Percentiles rank a stretch among this genome's conserved stretches.
These are phyloP conservation scores for Podospora fimiseda DNA, from an alignment of 495 filamentous ascomycete genomes.

Conservation along the genomic window DNA sequence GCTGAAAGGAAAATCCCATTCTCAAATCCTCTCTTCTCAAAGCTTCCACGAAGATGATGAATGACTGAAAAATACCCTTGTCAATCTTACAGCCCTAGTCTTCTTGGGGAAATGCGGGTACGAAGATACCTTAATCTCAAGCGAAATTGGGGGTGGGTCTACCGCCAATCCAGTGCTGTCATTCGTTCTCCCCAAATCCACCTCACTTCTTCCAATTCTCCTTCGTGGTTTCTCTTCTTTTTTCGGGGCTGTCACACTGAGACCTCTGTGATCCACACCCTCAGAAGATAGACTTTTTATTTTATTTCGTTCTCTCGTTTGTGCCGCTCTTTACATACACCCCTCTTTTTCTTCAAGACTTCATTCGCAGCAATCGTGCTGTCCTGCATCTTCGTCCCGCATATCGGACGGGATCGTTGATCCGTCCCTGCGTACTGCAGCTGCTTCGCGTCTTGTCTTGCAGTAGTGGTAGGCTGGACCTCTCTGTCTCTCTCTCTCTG, in stretches of 20 bases:
- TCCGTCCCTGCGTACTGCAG: conserved; percentile 13
- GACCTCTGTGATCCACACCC: conserved; percentile 1
- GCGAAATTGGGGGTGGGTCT: conserved; percentile 30
- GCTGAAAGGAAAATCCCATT: not conserved
- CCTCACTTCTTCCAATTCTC: conserved; percentile 11
- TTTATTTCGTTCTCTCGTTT: conserved; percentile 3
- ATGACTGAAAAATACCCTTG: conserved; percentile 15
- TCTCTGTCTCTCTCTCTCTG: no score
- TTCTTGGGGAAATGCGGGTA: conserved; percentile 18
- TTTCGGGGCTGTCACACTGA: not conserved
- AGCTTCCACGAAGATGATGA: no score
- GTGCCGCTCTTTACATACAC: not conserved
- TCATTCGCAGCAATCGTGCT: conserved; percentile 5
- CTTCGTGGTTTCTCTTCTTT: conserved; percentile 10
- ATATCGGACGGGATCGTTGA: conserved; percentile 2
- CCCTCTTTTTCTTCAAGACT: conserved; percentile 1
- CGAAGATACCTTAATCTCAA: conserved; percentile 26
- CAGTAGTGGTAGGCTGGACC: conserved; percentile 8
- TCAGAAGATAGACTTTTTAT: conserved; percentile 4
- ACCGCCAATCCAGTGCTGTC: conserved; percentile 19
- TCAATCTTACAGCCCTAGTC: conserved; percentile 18
- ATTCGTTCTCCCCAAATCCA: conserved; percentile 12
- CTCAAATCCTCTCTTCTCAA: no score
- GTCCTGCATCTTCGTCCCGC: not conserved
- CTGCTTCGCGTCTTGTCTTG: not conserved